Evolutionary conservation across 768 basidiomycete species (phyloP), one percentile per base, ranked within the genome.

Genomic region (Podaxis carcinomalis): DNA sequence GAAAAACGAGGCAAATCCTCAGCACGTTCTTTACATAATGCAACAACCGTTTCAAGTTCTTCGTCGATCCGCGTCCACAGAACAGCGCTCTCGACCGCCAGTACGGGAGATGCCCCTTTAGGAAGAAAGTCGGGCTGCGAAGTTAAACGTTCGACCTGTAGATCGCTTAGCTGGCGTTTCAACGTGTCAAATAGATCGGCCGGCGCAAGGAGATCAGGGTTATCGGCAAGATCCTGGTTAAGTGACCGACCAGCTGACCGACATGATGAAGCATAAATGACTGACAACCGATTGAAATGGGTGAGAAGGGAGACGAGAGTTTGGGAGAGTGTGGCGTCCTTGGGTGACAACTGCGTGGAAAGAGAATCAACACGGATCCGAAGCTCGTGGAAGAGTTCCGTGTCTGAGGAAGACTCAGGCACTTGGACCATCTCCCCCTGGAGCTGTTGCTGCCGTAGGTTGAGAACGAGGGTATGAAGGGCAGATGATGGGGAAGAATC

Each of bases 61-160:
- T 84, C 79, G 65, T 92, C 90, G 32, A 94, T 86, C 36, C 81
- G 78, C 2, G 83, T 75, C 92, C 92, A 95, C 0, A 95, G 74
- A 11, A 92, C 76, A 0, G 88, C 80, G 1, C 79, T 74, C 67
- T 89, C 86, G 1, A 89, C 83, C 9, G 69, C 78, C 37, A 79
- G 74, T 11, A 77, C 76, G 2, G 85, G 84, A 21, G 81, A 75
- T 23, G 75, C 68, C 32, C 71, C 75, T 5, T 73, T 72, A 4
- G 73, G 65, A 9, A 77, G 66, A 14, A 73, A 63, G 4, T 72
- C 74, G 16, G 75, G 69, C 50, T 77, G 78, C 3, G 76, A 75
- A 4, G 81, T 77, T 32, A 78, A 76, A 3, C 83, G 77, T 64
- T 85, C 82, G 28, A 85, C 67, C 68, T 89, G 88, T 10, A 93